Base-by-base conservation (phyloP, 2,329 filamentous ascomycete genomes). In the Graphilbum ipis-grandicollis region DNA sequence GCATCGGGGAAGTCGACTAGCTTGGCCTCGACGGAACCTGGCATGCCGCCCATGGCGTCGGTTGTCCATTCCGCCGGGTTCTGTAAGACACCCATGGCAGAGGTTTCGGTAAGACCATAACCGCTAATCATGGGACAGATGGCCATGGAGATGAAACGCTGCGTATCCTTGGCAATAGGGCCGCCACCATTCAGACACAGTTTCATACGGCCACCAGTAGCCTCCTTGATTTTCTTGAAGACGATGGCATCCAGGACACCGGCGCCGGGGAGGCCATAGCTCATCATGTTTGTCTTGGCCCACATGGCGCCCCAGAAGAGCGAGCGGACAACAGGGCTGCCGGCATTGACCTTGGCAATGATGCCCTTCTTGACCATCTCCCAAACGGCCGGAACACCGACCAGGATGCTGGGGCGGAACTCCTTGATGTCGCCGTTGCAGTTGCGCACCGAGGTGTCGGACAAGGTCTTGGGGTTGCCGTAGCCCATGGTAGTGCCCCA, bases 281-380 rank as follows among this genome's bases (percentile, higher is more conserved):
- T 52, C 52, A 72, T 54, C 39, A 73, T 49, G 37, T 56, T 57
- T 39, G 55, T 55, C 56, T 74, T 74, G 31, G 66, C 58, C 46
- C 59, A 61, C 44, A 72, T 51, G 3, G 67, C 66, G 34, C 60
- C 63, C 69, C 68, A 73, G 65, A 93, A 93, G 52, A 93, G 61
- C 45, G 78, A 79, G 55, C 70, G 76, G 36, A 77, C 68, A 25
- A 93, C 44, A 14, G 69, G 59, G 50, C 72, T 76, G 49, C 75
- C 68, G 45, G 73, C 68, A 52, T 77, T 70, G 39, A 92, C 74
- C 60, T 86, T 85, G 53, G 64, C 63, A 41, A 85, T 59, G 48
- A 93, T 83, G 43, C 84, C 84, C 63, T 93, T 93, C 70, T 90
- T 92, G 43, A 93, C 79, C 4, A 78, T 79, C 58, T 93, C 84